Conservation (phyloP, 352 stramenopile genomes). For the Pythium insidiosum region DNA sequence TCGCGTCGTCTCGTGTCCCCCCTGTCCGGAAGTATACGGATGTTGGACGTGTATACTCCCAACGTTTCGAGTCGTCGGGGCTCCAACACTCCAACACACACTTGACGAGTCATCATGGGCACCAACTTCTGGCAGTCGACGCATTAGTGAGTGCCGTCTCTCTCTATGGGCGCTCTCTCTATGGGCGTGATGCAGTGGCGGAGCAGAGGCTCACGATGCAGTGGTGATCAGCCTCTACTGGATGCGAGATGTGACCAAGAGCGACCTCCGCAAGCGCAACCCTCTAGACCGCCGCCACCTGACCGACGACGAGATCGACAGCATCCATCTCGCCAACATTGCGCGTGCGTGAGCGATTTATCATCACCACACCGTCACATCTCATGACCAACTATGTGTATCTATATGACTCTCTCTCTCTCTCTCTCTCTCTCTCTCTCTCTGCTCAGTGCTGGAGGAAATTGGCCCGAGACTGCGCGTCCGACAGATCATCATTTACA, state of each 20-base stretch:
- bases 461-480: conserved; percentile 74
- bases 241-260: conserved; percentile 82
- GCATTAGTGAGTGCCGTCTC: conserved; percentile 59
- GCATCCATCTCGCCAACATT: conserved; percentile 85
- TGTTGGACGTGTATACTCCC: conserved; percentile 1
- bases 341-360: conserved; percentile 33
- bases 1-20: too few species aligned
- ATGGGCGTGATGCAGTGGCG: not conserved
- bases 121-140: conserved; percentile 90
- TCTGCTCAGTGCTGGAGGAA: conserved; percentile 63
- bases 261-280: conserved; percentile 73
- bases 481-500: conserved; percentile 89
- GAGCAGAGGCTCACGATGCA: too few species aligned
- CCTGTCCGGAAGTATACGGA: too few species aligned
- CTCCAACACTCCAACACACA: not conserved
- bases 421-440: not conserved
- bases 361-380: too few species aligned
- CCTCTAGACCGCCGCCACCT: conserved; percentile 65
- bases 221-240: conserved; percentile 84
- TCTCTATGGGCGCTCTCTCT: not conserved
- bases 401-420: too few species aligned
- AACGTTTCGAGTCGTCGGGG: conserved; percentile 2
- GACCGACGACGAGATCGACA: conserved; percentile 80
- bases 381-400: too few species aligned
- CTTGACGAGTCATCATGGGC: too few species aligned